Conservation (phyloP, 768 basidiomycete species). For the Tylopilus plumbeoviolaceoides region DNA sequence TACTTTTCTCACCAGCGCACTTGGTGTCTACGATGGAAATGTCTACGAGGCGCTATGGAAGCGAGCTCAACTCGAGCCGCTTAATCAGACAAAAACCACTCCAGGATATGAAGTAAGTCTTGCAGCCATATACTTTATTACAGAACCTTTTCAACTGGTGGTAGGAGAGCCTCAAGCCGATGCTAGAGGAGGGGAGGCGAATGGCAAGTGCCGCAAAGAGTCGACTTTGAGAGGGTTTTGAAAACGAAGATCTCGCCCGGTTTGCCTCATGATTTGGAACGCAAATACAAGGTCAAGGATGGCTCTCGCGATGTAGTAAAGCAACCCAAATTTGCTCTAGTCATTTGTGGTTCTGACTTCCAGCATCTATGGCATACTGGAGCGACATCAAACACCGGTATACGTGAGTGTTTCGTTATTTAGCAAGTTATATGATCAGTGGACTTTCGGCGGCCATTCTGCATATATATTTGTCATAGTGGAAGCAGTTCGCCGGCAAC, state of each 20-base stretch:
- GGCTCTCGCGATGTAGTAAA: not conserved
- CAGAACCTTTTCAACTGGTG: not conserved
- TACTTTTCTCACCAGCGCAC: conserved; percentile 37
- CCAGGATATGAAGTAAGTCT: conserved; percentile 51
- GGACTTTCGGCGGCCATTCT: no score
- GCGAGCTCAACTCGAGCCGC: conserved; percentile 52
- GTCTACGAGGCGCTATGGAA: conserved; percentile 69
- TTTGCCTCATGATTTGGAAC: not conserved
- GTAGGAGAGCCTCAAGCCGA: conserved; percentile 24
- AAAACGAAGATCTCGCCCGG: not conserved
- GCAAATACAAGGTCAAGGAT: no score
- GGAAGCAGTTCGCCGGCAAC: no score
- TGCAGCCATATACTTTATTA: not conserved
- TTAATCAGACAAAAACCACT: conserved; percentile 50
- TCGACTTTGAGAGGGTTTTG: conserved; percentile 12
- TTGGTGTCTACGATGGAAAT: conserved; percentile 59
- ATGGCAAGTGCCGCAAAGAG: conserved; percentile 16
- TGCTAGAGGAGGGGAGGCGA: conserved; percentile 22
- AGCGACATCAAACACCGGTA: no score
- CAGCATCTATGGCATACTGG: no score
- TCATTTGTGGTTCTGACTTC: no score
- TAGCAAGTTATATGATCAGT: no score
- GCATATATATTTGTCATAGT: no score
- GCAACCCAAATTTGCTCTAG: not conserved
- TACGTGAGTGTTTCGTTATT: no score